These are phyloP conservation scores for Phialophora macrospora DNA, from an alignment of 2,329 filamentous ascomycete genomes.

Conservation along the genomic window DNA sequence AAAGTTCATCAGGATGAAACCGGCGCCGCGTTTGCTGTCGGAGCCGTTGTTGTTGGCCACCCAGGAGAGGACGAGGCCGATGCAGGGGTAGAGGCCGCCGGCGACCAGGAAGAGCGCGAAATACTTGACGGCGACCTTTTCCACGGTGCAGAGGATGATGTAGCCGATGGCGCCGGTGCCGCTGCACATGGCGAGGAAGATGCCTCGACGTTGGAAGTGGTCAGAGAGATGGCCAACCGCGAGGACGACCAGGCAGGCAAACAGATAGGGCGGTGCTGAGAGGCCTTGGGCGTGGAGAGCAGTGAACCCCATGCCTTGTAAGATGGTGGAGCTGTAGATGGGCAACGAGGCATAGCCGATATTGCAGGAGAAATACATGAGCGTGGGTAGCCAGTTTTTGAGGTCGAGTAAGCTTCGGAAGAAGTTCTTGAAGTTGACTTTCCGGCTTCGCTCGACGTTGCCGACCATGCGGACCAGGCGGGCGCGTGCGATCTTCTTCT, in stretches of 20 bases:
- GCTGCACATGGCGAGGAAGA: constrained; percentile 62
- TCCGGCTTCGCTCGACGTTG: constrained; percentile 23
- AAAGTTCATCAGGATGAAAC: constrained; percentile 69
- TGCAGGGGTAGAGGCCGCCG: constrained; percentile 68
- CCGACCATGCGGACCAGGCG: constrained; percentile 32
- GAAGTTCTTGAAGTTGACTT: constrained; percentile 21
- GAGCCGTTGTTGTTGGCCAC: constrained; percentile 55
- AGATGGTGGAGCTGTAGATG: constrained; percentile 63
- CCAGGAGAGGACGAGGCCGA: constrained; percentile 73
- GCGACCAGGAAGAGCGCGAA: constrained; percentile 61
- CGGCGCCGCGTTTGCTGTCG: constrained; percentile 35
- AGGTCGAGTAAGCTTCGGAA: constrained; percentile 49
- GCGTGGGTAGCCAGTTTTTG: constrained; percentile 56
- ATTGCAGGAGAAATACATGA: constrained; percentile 65
- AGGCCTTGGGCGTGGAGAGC: constrained; percentile 66
- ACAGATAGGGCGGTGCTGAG: constrained; percentile 77
- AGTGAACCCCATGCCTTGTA: constrained; percentile 33
- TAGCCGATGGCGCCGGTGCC: constrained; percentile 66
- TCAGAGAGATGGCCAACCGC: constrained; percentile 75
- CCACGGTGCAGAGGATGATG: constrained; percentile 64
- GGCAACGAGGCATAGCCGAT: constrained; percentile 69
- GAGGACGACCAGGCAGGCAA: constrained; percentile 72
- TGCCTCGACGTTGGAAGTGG: constrained; percentile 66
- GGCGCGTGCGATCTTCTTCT: constrained; percentile 70
- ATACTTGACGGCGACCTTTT: constrained; percentile 57